Evolutionary conservation across 2,329 filamentous ascomycete genomes (phyloP).

Genomic region (Sordariomycetes sp.): DNA sequence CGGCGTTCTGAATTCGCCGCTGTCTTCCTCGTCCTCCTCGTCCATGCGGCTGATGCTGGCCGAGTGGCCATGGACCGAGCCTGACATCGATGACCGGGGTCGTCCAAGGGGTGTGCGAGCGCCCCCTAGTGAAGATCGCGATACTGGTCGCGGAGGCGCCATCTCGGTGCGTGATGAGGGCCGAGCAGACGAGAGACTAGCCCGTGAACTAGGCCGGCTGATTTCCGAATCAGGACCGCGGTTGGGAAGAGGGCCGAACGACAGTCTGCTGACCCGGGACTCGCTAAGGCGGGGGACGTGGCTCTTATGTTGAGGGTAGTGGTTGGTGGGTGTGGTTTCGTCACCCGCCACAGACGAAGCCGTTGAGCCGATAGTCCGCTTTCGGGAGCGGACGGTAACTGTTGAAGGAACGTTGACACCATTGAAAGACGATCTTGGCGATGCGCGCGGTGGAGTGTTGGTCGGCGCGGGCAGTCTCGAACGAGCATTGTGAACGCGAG

Average conservation of each 20-base stretch:
- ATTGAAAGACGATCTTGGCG: constrained; percentile 51
- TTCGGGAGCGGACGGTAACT: constrained; percentile 59
- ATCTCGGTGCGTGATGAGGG: constrained; percentile 45
- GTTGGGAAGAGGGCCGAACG: constrained; percentile 53
- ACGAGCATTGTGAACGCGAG: constrained; percentile 81
- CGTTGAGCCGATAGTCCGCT: constrained; percentile 53
- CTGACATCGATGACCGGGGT: constrained; percentile 62
- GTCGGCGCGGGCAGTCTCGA: constrained; percentile 83
- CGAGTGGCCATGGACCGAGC: constrained; percentile 50
- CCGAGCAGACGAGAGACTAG: constrained; percentile 49
- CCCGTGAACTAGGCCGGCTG: constrained; percentile 63
- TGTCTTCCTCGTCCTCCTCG: constrained; percentile 31
- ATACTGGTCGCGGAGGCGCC: constrained; percentile 51
- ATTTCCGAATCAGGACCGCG: constrained; percentile 36
- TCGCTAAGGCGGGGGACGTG: constrained; percentile 52
- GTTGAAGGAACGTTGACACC: constrained; percentile 40
- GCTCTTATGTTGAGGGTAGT: constrained; percentile 24
- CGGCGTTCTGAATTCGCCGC: constrained; percentile 37
- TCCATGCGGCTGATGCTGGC: constrained; percentile 49
- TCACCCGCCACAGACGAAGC: constrained; percentile 41
- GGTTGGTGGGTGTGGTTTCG: constrained; percentile 38
- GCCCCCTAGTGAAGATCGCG: constrained; percentile 52
- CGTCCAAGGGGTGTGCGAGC: constrained; percentile 58
- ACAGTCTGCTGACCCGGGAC: constrained; percentile 53
- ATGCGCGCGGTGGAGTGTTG: constrained; percentile 67